Evolutionary conservation across 1,139 yeast species (phyloP).

Genomic region (Candida sp.): DNA sequence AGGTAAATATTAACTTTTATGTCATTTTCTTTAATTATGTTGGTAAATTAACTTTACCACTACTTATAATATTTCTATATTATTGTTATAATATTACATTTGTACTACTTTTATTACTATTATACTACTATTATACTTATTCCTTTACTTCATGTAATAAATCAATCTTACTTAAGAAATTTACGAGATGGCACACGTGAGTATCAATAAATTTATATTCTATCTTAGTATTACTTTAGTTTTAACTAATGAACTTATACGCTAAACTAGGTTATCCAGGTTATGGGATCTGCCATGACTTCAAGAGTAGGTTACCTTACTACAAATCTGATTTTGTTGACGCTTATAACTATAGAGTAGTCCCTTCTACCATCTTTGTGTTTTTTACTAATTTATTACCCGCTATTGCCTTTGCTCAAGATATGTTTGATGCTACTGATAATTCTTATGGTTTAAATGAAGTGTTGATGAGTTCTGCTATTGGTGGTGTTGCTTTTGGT

Average conservation of each 20-base stretch:
- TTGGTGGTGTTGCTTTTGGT: conserved; percentile 91
- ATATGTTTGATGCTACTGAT: conserved; percentile 88
- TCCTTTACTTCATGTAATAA: too few species aligned
- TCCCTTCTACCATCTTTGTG: conserved; percentile 79
- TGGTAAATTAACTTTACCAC: too few species aligned
- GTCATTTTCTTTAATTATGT: too few species aligned
- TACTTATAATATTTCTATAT: too few species aligned
- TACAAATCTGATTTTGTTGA: conserved; percentile 80
- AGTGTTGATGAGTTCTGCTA: conserved; percentile 74
- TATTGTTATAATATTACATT: too few species aligned
- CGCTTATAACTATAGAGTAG: conserved; percentile 81
- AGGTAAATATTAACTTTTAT: too few species aligned
- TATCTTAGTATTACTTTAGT: too few species aligned
- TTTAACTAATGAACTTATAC: background rate
- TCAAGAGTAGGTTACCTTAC: conserved; percentile 56
- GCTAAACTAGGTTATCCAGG: conserved; percentile 29
- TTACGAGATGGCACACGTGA: background rate
- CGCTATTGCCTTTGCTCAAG: conserved; percentile 96
- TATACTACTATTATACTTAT: too few species aligned
- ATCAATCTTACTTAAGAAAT: too few species aligned
- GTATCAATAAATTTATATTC: background rate
- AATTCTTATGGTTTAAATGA: conserved; percentile 91
- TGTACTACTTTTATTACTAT: too few species aligned
- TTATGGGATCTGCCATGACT: conserved; percentile 55
- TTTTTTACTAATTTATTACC: conserved; percentile 90